Evolutionary conservation across 345 rosid genomes (phyloP).

Genomic region (Mallotus nudiflorus): DNA sequence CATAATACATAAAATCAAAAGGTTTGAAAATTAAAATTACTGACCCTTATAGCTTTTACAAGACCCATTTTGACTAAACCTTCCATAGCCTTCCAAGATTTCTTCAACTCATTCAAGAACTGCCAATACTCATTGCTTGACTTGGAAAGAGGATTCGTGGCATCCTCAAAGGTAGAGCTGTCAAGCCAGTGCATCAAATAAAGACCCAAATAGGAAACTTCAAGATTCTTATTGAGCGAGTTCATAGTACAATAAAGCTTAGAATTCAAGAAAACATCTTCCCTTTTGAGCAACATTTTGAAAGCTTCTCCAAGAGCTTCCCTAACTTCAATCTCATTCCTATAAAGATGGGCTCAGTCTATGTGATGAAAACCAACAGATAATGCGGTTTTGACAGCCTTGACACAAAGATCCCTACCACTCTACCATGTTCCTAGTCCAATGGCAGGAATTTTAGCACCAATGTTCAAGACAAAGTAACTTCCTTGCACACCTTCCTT

Average conservation of each 20-base stretch:
- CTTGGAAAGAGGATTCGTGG: conserved; percentile 62
- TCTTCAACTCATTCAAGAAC: conserved; percentile 54
- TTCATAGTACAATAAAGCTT: conserved; percentile 62
- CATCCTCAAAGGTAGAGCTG: conserved; percentile 58
- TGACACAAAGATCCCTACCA: conserved; percentile 57
- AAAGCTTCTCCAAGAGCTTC: conserved; percentile 54
- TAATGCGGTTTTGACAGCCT: conserved; percentile 56
- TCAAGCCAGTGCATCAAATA: conserved; percentile 71
- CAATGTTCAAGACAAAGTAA: conserved; percentile 54
- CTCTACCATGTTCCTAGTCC: conserved; percentile 70
- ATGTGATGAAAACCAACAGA: conserved; percentile 58
- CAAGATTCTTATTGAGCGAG: conserved; percentile 60
- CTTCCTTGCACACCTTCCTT: conserved; percentile 34
- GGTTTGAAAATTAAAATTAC: conserved; percentile 51
- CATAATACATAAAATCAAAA: no score
- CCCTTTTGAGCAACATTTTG: conserved; percentile 42
- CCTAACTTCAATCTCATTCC: conserved; percentile 62
- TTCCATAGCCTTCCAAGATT: conserved; percentile 69
- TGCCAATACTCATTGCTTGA: conserved; percentile 55
- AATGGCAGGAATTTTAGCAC: conserved; percentile 59
- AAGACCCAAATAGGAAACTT: conserved; percentile 60
- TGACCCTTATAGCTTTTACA: conserved; percentile 59
- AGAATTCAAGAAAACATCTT: conserved; percentile 58
- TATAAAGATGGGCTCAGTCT: conserved; percentile 65
- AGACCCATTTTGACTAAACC: conserved; percentile 48